These are phyloP conservation scores for Rhodomyrtus psidioides DNA, from an alignment of 441 rosid genomes.

Conservation along the genomic window DNA sequence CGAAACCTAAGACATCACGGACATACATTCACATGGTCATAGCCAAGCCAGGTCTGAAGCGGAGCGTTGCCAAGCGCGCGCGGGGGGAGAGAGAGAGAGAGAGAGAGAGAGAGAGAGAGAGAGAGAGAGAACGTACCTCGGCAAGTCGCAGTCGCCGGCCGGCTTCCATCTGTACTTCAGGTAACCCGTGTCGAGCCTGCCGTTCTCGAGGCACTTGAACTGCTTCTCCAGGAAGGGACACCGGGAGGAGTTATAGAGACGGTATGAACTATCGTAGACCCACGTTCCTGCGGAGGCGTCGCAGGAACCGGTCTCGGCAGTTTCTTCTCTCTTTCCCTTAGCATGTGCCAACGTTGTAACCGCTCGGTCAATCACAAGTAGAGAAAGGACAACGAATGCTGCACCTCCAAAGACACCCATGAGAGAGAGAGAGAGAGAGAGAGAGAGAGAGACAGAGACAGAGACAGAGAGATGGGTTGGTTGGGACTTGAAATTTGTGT, in stretches of 20 bases:
- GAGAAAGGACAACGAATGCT: neutral
- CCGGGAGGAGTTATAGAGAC: constrained; percentile 4
- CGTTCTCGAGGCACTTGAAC: constrained; percentile 24
- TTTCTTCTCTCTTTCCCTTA: neutral
- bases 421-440: neutral
- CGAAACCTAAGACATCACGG: neutral
- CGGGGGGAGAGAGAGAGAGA: too few relatives aligned
- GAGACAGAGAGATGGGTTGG: too few relatives aligned
- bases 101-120: too few relatives aligned
- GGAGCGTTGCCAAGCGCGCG: too few relatives aligned
- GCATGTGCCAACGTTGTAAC: neutral
- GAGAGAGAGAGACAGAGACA: too few relatives aligned
- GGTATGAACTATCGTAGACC: constrained; percentile 21
- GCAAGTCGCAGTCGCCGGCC: constrained; percentile 13
- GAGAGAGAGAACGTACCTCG: constrained; percentile 7
- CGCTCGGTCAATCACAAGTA: neutral
- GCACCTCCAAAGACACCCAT: neutral
- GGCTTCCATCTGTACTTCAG: constrained; percentile 34
- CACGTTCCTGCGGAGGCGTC: constrained; percentile 20
- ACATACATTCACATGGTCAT: neutral
- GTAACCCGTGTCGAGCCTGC: constrained; percentile 21
- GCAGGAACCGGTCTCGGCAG: neutral
- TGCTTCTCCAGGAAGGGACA: constrained; percentile 20
- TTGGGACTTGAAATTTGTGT: neutral
- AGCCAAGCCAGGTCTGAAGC: neutral